Conservation (phyloP, 2,329 filamentous ascomycete genomes). For the Pseudopithomyces maydicus region DNA sequence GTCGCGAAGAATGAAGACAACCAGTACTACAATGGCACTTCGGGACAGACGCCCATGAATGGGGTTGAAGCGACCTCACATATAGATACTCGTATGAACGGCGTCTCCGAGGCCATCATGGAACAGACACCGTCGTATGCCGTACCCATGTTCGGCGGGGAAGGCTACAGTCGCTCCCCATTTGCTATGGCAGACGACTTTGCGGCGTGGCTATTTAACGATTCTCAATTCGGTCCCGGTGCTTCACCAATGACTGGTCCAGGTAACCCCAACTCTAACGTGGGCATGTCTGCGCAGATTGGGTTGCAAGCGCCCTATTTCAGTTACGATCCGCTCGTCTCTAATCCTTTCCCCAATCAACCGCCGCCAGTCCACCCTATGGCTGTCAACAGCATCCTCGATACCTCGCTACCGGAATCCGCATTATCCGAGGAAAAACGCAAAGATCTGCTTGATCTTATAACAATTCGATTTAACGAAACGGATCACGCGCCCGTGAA, state of each 20-base stretch:
- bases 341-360: constrained; percentile 54
- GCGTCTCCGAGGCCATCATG: constrained; percentile 47
- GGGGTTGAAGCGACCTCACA: constrained; percentile 45
- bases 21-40: constrained; percentile 43
- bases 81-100: constrained; percentile 39
- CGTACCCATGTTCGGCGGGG: constrained; percentile 85
- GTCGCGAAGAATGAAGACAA: constrained; percentile 41
- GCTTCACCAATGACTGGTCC: constrained; percentile 44
- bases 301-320: constrained; percentile 57
- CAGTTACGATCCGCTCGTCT: constrained; percentile 55
- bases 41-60: constrained; percentile 44
- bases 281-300: constrained; percentile 47
- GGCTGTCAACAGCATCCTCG: constrained; percentile 85
- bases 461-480: constrained; percentile 81
- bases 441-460: constrained; percentile 79
- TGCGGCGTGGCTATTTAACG: constrained; percentile 82
- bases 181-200: constrained; percentile 89
- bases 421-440: constrained; percentile 87
- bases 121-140: constrained; percentile 60
- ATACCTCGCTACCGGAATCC: constrained; percentile 78
- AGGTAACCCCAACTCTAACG: constrained; percentile 39
- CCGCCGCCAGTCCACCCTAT: constrained; percentile 75
- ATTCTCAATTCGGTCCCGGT: constrained; percentile 55
- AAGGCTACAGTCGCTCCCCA: constrained; percentile 83
- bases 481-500: constrained; percentile 74